Base-by-base conservation (phyloP, 192 early-diverging fungal species). In the Thoreauomyces humboldtii region DNA sequence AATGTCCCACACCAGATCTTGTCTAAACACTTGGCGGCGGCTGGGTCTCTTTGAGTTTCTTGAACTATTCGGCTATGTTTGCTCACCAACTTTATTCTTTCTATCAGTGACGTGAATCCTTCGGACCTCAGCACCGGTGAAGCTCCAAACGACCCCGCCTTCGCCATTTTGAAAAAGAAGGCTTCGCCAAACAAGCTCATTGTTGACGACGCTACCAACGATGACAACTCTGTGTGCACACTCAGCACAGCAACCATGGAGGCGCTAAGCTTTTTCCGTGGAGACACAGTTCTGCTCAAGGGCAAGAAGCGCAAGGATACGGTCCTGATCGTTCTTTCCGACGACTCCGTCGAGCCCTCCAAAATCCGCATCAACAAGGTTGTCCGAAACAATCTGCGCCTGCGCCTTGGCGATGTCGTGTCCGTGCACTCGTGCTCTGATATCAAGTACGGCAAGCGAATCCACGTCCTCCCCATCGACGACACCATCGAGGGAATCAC, bases 271-370 rank as follows among this genome's bases (percentile, higher is more conserved):
- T 83, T 99, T 58, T 99, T 99, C 84, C 77, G 93, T 67, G 96
- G 80, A 61, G 96, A 99, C 79, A 95, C 90, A 65, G 88, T 97
- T 44, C 71, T 99, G 28, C 70, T 99, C 70, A 97, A 96, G 81
- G 96, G 96, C 71, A 99, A 99, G 84, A 96, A 94, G 87, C 87
- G 95, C 72, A 86, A 86, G 65, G 94, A 99, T 73, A 99, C 96
- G 12, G 94, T 98, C 17, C 76, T 99, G 35, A 93, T 98, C 65
- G 92, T 94, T 52, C 79, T 97, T 41, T 84, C 90, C 47, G 92
- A 96, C 79, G 95, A 98, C 67, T 81, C 87, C 33, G 85, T 92
- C 51, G 95, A 98, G 68, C 86, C 88, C 69, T 89, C 89, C 70
- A 98, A 98, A 79, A 90, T 94, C 69, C 82, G 88, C 63, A 87